These are phyloP conservation scores for Leishmania arabica DNA, from an alignment of 208 protist species.

Conservation along the genomic window DNA sequence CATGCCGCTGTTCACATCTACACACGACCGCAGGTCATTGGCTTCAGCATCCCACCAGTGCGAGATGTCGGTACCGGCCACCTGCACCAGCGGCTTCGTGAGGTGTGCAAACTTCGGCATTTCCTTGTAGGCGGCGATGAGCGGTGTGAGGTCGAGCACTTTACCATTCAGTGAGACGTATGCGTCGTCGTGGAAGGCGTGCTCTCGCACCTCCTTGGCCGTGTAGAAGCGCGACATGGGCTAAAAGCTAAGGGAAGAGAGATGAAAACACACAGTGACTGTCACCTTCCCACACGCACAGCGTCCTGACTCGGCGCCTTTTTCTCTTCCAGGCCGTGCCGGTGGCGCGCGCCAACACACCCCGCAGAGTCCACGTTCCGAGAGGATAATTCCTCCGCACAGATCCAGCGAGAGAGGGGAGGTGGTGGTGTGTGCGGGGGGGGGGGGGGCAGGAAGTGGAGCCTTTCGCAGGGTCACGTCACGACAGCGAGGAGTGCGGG, in stretches of 20 bases:
- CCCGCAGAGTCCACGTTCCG: not conserved
- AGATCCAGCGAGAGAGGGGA: not conserved
- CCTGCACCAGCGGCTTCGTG: slow-evolving; percentile 79
- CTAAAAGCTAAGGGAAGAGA: not conserved
- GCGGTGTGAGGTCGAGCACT: slow-evolving; percentile 88
- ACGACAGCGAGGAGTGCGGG: slow-evolving; percentile 4
- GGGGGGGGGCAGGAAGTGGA: slow-evolving; percentile 12
- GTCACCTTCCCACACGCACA: not conserved
- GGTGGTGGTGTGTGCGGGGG: not conserved
- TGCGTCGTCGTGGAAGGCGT: slow-evolving; percentile 88
- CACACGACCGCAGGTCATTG: slow-evolving; percentile 79
- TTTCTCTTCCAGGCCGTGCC: not conserved
- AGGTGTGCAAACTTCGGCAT: slow-evolving; percentile 53
- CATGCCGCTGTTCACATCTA: slow-evolving; percentile 87
- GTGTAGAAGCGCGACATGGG: slow-evolving; percentile 87
- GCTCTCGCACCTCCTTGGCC: slow-evolving; percentile 86
- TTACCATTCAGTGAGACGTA: slow-evolving; percentile 91
- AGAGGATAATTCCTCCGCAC: not conserved
- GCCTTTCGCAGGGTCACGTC: not conserved
- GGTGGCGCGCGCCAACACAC: not conserved
- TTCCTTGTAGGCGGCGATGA: slow-evolving; percentile 75
- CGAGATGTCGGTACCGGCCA: slow-evolving; percentile 89
- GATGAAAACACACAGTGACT: not conserved
- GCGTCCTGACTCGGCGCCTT: not conserved
- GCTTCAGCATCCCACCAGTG: slow-evolving; percentile 90